These are phyloP conservation scores for Agrocybe pediades DNA, from an alignment of 768 basidiomycete species.

Conservation along the genomic window DNA sequence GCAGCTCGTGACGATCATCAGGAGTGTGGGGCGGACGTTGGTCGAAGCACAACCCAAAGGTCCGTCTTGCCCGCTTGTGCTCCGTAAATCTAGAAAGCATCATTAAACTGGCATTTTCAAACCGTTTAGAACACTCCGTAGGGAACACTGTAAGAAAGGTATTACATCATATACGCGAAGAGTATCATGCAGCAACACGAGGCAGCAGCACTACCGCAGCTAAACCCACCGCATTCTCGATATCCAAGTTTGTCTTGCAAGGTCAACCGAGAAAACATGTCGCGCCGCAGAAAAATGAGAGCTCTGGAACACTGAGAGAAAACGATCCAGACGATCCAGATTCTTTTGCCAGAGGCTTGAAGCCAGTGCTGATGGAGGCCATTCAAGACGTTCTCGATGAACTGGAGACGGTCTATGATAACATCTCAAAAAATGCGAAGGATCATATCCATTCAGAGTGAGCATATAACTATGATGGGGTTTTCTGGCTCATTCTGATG, in stretches of 20 bases:
- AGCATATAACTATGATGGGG: slow-evolving; percentile 27
- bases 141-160: slow-evolving; percentile 95
- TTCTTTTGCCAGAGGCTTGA: slow-evolving; percentile 74
- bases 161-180: slow-evolving; percentile 92
- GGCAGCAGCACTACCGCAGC: slow-evolving; percentile 39
- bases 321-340: slow-evolving; percentile 77
- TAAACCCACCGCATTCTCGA: slow-evolving; percentile 56
- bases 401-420: slow-evolving; percentile 93
- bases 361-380: slow-evolving; percentile 95
- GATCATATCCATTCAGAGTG: slow-evolving; percentile 99
- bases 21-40: slow-evolving; percentile 74
- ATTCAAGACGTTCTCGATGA: slow-evolving; percentile 97
- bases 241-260: slow-evolving; percentile 81
- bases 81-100: not conserved
- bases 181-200: slow-evolving; percentile 80
- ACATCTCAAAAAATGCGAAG: slow-evolving; percentile 89
- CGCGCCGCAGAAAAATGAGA: slow-evolving; percentile 46
- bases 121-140: slow-evolving; percentile 94
- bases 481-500: not conserved
- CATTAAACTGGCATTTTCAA: slow-evolving; percentile 38
- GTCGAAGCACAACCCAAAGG: slow-evolving; percentile 96
- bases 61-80: slow-evolving; percentile 31
- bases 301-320: slow-evolving; percentile 60
- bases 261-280: slow-evolving; percentile 68
- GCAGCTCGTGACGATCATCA: slow-evolving; percentile 79